A percentile compares a stretch with the other conserved stretches of the same genome.
Conservation (phyloP, 2,329 filamentous ascomycete species). For the Colletotrichum chlorophyti region DNA sequence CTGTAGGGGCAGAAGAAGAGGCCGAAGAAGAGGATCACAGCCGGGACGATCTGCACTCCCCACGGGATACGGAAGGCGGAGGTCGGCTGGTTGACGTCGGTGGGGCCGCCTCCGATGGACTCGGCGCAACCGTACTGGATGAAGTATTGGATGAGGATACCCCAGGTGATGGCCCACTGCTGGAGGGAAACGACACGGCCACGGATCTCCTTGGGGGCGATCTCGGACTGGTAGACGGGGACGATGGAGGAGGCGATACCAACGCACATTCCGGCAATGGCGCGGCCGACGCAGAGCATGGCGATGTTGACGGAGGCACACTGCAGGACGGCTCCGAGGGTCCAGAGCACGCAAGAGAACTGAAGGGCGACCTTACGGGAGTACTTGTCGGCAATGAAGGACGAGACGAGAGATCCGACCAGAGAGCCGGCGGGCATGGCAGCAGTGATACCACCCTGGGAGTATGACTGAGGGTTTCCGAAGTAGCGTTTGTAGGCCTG, state of each 20-base stretch:
- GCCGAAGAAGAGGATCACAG: conserved; percentile 58
- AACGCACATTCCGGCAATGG: conserved; percentile 75
- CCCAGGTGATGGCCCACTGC: conserved; percentile 76
- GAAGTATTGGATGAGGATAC: conserved; percentile 71
- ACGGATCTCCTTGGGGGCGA: conserved; percentile 63
- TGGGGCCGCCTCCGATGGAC: conserved; percentile 54
- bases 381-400: conserved; percentile 56
- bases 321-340: conserved; percentile 60
- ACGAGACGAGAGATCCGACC: conserved; percentile 60
- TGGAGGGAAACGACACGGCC: conserved; percentile 67
- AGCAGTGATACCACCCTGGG: conserved; percentile 75
- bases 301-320: conserved; percentile 68
- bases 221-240: conserved; percentile 73
- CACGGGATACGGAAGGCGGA: conserved; percentile 67
- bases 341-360: conserved; percentile 58
- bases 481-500: conserved; percentile 77
- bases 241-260: conserved; percentile 78
- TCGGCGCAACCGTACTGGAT: conserved; percentile 69
- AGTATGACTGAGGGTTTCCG: conserved; percentile 61
- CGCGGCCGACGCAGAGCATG: conserved; percentile 75
- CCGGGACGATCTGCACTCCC: conserved; percentile 66
- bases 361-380: conserved; percentile 58
- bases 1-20: conserved; percentile 68
- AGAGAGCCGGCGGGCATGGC: conserved; percentile 78
- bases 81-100: conserved; percentile 56